phyloP scores from a whole-genome alignment of 2,329 filamentous ascomycete species.

The Monilinia vaccinii-corymbosi region DNA sequence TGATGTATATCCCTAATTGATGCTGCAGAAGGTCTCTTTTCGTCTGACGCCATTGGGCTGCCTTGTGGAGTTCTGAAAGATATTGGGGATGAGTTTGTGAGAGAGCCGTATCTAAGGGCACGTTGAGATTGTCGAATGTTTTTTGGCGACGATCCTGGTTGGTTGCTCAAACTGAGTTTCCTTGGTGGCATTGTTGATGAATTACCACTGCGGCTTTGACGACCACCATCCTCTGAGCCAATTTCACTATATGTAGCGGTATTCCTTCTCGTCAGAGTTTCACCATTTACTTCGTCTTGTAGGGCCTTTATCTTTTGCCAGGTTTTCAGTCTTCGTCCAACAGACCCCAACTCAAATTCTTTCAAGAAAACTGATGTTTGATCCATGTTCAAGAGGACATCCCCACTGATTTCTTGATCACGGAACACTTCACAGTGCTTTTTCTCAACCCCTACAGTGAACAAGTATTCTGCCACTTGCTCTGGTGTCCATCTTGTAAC shows the following conservation, averaged over 20 bases:
- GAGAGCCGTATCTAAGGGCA: conserved; percentile 29
- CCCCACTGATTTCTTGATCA: conserved; percentile 92
- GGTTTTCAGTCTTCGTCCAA: conserved; percentile 80
- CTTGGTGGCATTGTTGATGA: conserved; percentile 23
- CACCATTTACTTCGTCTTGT: conserved; percentile 72
- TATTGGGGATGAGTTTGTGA: conserved; percentile 35
- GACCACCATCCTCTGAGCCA: conserved; percentile 44
- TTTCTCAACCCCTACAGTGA: conserved; percentile 74
- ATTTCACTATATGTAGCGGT: conserved; percentile 50
- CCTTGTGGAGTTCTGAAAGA: conserved; percentile 33
- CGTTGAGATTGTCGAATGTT: conserved; percentile 26
- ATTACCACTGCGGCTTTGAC: conserved; percentile 34
- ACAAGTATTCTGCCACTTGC: conserved; percentile 82
- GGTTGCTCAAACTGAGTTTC: conserved; percentile 25
- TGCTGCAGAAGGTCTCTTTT: conserved; percentile 64
- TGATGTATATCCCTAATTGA: conserved; percentile 77
- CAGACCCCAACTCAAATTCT: conserved; percentile 85
- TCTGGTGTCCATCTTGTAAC: conserved; percentile 72
- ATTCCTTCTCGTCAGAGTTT: conserved; percentile 39
- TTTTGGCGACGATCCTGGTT: conserved; percentile 20
- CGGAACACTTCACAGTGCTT: conserved; percentile 89
- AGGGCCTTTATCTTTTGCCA: conserved; percentile 94
- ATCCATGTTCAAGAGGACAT: conserved; percentile 89
- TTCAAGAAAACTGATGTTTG: conserved; percentile 93
- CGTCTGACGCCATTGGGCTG: conserved; percentile 30